Evolutionary conservation across 345 rosid species (phyloP).

Genomic region (Durio zibethinus): DNA sequence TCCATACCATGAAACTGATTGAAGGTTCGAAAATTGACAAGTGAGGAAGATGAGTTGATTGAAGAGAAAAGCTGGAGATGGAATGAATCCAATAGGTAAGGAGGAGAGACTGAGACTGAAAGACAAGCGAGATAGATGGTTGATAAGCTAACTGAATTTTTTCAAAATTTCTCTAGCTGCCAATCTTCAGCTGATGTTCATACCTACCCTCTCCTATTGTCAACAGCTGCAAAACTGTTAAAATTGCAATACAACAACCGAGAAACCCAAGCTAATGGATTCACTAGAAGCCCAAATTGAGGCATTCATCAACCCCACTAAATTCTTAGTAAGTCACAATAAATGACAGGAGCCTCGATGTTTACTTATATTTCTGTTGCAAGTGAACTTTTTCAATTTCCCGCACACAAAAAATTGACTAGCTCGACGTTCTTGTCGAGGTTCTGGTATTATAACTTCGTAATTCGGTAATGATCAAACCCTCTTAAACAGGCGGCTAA

Average conservation of each 20-base stretch:
- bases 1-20: background rate
- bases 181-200: constrained; percentile 28
- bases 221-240: background rate
- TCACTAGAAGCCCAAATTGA: background rate
- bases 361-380: constrained; percentile 1
- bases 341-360: background rate
- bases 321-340: background rate
- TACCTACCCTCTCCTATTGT: constrained; percentile 26
- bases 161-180: background rate
- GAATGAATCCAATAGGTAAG: background rate
- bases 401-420: background rate
- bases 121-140: background rate
- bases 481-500: too few relatives aligned
- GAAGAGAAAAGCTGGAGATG: background rate
- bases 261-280: background rate
- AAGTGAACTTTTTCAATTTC: background rate
- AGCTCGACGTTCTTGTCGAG: background rate
- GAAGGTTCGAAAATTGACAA: background rate
- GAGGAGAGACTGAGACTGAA: background rate
- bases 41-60: background rate
- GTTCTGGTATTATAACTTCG: background rate
- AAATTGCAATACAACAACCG: background rate
- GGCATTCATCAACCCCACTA: background rate
- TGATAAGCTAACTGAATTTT: background rate
- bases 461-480: background rate